Evolutionary conservation across 2,329 filamentous ascomycete species (phyloP).

Genomic region (Penicillium sp.): DNA sequence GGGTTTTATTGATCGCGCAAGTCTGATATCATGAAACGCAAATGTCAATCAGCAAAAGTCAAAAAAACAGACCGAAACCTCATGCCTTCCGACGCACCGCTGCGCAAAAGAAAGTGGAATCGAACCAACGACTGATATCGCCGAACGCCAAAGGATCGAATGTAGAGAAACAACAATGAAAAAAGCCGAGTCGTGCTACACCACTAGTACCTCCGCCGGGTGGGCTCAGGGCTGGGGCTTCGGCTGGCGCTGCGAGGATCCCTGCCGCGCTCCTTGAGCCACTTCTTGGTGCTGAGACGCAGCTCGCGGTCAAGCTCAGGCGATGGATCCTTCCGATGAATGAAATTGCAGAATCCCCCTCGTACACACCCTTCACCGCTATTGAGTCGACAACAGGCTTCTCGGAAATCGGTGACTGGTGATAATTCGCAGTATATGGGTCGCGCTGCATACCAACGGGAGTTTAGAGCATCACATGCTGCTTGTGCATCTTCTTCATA

Average conservation of each 20-base stretch:
- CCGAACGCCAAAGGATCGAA: constrained; percentile 19
- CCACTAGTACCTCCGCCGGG: constrained; percentile 59
- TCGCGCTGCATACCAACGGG: constrained; percentile 89
- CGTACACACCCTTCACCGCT: constrained; percentile 89
- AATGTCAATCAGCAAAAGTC: constrained; percentile 15
- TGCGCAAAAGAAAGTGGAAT: constrained; percentile 15
- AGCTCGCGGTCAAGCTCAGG: constrained; percentile 82
- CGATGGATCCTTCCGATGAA: constrained; percentile 89
- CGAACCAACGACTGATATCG: constrained; percentile 15
- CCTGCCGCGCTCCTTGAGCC: constrained; percentile 73
- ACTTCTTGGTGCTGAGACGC: constrained; percentile 86
- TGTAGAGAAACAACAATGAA: constrained; percentile 9
- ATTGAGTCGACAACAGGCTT: constrained; percentile 92
- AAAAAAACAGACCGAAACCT: constrained; percentile 12
- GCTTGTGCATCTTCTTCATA: constrained; percentile 94
- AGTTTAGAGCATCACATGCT: constrained; percentile 89
- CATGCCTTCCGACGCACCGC: constrained; percentile 12
- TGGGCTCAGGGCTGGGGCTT: constrained; percentile 79
- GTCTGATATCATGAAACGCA: constrained; percentile 27
- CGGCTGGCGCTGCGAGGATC: constrained; percentile 73
- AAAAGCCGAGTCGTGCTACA: neutral
- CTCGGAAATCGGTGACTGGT: constrained; percentile 94
- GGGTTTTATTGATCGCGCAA: constrained; percentile 11
- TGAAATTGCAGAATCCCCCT: constrained; percentile 98
- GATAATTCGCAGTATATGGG: constrained; percentile 97